Conservation (phyloP, 1,139 yeast genomes). For the Protomyces lactucae-debilis region DNA sequence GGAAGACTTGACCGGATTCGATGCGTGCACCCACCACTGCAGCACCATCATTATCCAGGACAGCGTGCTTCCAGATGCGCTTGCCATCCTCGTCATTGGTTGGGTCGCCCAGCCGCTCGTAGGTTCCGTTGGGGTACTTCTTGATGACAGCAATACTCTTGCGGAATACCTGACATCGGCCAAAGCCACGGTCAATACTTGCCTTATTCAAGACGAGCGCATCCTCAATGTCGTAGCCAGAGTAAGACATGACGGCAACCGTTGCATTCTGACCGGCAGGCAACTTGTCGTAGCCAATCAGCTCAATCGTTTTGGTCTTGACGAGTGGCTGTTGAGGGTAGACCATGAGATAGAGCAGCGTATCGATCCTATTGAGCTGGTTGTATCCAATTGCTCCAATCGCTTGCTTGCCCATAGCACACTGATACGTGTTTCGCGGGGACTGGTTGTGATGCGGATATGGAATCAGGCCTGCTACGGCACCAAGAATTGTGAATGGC, state of each 20-base stretch:
- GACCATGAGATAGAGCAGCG: slow-evolving; percentile 86
- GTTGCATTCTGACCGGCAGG: slow-evolving; percentile 99
- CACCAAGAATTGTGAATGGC: slow-evolving; percentile 93
- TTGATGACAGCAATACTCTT: slow-evolving; percentile 85
- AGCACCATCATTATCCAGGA: slow-evolving; percentile 89
- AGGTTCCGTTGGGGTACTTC: slow-evolving; percentile 88
- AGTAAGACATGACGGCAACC: slow-evolving; percentile 97
- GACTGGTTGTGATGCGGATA: slow-evolving; percentile 99
- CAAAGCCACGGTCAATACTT: slow-evolving; percentile 93
- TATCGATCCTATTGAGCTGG: slow-evolving; percentile 92
- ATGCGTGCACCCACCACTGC: slow-evolving; percentile 94
- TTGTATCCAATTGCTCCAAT: slow-evolving; percentile 98
- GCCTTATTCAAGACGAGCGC: slow-evolving; percentile 91
- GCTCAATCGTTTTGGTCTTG: slow-evolving; percentile 91
- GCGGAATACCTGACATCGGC: slow-evolving; percentile 95
- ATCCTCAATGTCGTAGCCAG: slow-evolving; percentile 99
- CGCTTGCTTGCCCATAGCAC: slow-evolving; percentile 99
- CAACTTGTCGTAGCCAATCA: slow-evolving; percentile 87
- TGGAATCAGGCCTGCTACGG: slow-evolving; percentile 98
- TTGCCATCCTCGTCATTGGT: slow-evolving; percentile 46
- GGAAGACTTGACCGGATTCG: slow-evolving; percentile 87
- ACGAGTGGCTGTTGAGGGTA: slow-evolving; percentile 99
- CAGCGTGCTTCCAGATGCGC: slow-evolving; percentile 78
- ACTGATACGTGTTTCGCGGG: slow-evolving; percentile 96
- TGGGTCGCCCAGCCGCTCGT: slow-evolving; percentile 64